Base-by-base conservation (phyloP, 805 yeast species). In the Starmerella stellata region DNA sequence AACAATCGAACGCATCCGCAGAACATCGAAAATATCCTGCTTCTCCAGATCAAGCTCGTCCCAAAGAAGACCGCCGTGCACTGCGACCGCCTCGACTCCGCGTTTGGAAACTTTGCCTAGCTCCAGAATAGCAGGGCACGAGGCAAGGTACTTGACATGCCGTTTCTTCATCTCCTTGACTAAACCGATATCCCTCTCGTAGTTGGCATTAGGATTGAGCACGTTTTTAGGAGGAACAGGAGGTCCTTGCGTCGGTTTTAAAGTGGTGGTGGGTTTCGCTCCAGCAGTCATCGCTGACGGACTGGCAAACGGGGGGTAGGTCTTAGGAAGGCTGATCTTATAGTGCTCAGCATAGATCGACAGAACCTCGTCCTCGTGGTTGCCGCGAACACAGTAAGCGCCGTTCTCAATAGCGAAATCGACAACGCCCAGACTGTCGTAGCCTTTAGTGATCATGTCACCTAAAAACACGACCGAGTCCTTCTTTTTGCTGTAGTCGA, bases 371-470 rank as follows among this genome's bases (percentile, higher is more conserved):
- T 75, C 65, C 57, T 85, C 96, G 56, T 87, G 95, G 60, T 85
- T 85, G 0, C 96, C 95, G 42, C 90, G 60, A 2, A 85, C 72
- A 53, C 93, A 83, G 38, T 70, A 73, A 14, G 79, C 68, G 14
- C 69, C 60, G 47, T 73, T 53, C 18, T 70, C 61, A 25, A 75
- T 63, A 16, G 79, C 74, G 50, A 57, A 75, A 42, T 82, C 75
- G 9, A 83, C 53, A 2, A 82, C 82, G 30, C 68, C 69, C 13
- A 69, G 44, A 1, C 93, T 78, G 41, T 78, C 72, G 4, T 78
- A 75, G 1, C 96, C 96, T 53, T 85, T 87, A 37, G 82, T 66
- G 15, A 80, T 63, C 55, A 83, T 80, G 53, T 85, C 95, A 3
- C 96, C 96, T 17, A 83, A 57, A 18, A 83, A 60, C 1, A 85